Conservation (phyloP, 1,139 yeast species). For the Magnusiomyces suaveolens region DNA sequence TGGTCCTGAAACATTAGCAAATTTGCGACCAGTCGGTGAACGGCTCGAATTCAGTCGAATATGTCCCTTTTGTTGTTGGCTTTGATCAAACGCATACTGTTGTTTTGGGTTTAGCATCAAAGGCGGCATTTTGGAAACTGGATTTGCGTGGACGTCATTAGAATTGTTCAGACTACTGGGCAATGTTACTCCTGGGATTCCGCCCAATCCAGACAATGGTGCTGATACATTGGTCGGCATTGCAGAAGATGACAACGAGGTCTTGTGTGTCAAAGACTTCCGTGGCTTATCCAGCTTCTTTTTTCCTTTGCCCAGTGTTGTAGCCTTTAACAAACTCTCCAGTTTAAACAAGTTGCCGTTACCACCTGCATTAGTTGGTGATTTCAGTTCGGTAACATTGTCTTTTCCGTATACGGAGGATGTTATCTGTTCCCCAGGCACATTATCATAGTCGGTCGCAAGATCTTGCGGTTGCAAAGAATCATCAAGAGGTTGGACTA, state of each 20-base stretch:
- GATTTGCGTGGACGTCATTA: not conserved
- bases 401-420: not conserved
- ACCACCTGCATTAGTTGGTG: slow-evolving; percentile 1
- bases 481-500: not conserved
- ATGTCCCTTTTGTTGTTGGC: not conserved
- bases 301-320: slow-evolving; percentile 14
- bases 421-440: not conserved
- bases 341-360: slow-evolving; percentile 12
- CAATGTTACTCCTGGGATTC: not conserved
- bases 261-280: not conserved
- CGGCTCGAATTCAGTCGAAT: not conserved
- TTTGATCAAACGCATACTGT: not conserved
- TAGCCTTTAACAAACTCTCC: slow-evolving; percentile 12
- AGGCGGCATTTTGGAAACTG: not conserved
- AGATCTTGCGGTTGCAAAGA: not conserved
- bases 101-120: not conserved
- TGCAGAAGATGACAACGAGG: not conserved
- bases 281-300: slow-evolving; percentile 9
- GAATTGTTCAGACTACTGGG: not conserved
- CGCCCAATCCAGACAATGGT: not conserved
- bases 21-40: not conserved
- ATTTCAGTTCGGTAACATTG: not conserved
- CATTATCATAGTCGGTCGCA: not conserved
- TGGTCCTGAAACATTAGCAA: not conserved
- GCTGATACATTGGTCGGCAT: not conserved